A percentile compares a stretch with the other conserved stretches of the same genome.
These are phyloP conservation scores for Lachnellula suecica DNA, from an alignment of 2,329 filamentous ascomycete species.

Conservation along the genomic window DNA sequence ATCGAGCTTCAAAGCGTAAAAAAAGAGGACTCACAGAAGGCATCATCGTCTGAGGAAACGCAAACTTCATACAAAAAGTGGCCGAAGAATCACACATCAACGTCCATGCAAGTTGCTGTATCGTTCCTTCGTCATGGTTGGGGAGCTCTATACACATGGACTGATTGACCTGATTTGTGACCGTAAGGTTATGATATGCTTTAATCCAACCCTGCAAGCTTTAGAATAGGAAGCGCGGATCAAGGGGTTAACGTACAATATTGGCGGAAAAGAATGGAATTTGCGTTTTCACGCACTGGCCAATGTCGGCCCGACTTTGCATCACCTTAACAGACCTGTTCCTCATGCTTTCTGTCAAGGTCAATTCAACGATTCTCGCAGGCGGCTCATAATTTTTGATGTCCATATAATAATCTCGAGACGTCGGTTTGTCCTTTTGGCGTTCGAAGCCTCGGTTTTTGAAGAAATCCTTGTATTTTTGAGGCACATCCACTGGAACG, in stretches of 20 bases:
- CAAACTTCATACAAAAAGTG: constrained; percentile 36
- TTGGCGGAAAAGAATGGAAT: constrained; percentile 37
- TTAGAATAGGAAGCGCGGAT: neutral
- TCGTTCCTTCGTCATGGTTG: constrained; percentile 33
- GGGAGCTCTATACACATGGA: too few relatives aligned
- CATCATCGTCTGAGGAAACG: constrained; percentile 38
- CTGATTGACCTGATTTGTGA: constrained; percentile 25
- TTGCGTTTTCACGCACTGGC: constrained; percentile 40
- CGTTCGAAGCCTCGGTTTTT: constrained; percentile 41
- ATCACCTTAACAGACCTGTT: too few relatives aligned
- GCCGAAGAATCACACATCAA: constrained; percentile 40
- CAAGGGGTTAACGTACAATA: constrained; percentile 26
- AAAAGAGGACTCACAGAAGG: too few relatives aligned
- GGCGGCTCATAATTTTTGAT: neutral
- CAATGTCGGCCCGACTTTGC: too few relatives aligned
- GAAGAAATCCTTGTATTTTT: constrained; percentile 36
- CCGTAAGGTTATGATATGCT: constrained; percentile 37
- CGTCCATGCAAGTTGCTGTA: constrained; percentile 45
- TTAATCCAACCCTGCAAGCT: constrained; percentile 39
- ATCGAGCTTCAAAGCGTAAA: too few relatives aligned
- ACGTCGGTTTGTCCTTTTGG: too few relatives aligned
- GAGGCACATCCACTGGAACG: constrained; percentile 38
- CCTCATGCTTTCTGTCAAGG: too few relatives aligned
- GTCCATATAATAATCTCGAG: constrained; percentile 13
- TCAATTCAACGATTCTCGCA: neutral